These are phyloP conservation scores for Poa annua DNA, from an alignment of 176 grass and related monocot genomes.

Conservation along the genomic window DNA sequence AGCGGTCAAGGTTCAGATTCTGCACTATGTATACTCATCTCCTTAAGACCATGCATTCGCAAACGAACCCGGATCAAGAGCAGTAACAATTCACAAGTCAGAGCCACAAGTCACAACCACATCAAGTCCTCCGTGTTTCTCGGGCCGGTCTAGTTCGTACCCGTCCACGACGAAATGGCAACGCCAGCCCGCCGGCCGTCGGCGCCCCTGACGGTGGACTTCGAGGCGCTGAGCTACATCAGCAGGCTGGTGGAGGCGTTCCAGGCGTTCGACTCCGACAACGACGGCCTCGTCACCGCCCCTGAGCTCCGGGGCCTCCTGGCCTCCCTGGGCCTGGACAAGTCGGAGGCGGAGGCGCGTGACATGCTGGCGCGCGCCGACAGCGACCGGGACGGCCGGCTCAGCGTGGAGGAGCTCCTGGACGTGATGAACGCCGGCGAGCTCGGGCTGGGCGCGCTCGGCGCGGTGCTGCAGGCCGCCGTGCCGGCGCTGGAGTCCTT, in stretches of 20 bases:
- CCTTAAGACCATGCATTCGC: background rate
- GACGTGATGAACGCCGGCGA: conserved; percentile 73
- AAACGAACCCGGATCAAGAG: background rate
- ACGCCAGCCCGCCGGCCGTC: conserved; percentile 21
- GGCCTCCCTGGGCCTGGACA: conserved; percentile 63
- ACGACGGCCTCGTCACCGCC: conserved; percentile 62
- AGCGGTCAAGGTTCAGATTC: conserved; percentile 55
- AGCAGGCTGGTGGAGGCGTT: conserved; percentile 82
- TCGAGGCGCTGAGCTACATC: conserved; percentile 86
- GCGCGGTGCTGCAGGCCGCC: conserved; percentile 65
- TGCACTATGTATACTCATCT: background rate
- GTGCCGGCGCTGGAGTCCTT: conserved; percentile 53
- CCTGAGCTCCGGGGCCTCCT: conserved; percentile 71
- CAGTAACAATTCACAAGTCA: background rate
- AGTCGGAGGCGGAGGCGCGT: conserved; percentile 48
- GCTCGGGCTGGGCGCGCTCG: conserved; percentile 64
- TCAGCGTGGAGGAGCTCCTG: conserved; percentile 76
- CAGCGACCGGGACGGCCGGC: conserved; percentile 55
- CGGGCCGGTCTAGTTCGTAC: background rate
- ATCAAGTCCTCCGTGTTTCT: background rate
- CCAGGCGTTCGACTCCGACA: conserved; percentile 83
- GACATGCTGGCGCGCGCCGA: conserved; percentile 74
- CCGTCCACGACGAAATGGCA: background rate
- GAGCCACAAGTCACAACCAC: background rate
- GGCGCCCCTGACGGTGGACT: conserved; percentile 49